phyloP scores from a whole-genome alignment of 495 filamentous ascomycete genomes.

The Margaritispora aquatica region DNA sequence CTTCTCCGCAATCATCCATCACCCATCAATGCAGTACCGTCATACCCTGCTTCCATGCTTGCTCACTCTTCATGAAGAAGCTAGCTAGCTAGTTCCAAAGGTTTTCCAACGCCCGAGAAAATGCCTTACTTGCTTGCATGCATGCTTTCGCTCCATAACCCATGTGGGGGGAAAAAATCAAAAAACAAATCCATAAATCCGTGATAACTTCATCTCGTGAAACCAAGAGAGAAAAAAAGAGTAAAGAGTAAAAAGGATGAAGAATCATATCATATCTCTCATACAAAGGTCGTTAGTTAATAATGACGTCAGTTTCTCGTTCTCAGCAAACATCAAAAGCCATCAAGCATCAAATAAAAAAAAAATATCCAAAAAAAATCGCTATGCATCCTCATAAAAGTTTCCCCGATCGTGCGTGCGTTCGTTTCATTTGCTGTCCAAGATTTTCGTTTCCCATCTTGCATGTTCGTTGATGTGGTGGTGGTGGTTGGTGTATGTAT shows the following conservation, averaged over 20 bases:
- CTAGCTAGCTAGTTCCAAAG: background rate
- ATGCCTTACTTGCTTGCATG: conserved; percentile 1
- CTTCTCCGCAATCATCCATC: background rate
- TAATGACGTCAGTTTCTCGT: conserved; percentile 8
- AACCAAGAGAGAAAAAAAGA: too few relatives aligned
- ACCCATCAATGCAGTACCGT: background rate
- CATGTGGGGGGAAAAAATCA: background rate
- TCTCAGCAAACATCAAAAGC: conserved; percentile 3
- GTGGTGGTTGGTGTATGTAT: too few relatives aligned
- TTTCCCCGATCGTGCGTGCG: background rate
- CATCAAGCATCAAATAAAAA: background rate
- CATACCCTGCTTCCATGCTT: background rate
- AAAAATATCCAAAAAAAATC: background rate
- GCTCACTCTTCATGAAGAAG: background rate
- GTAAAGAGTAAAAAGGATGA: too few relatives aligned
- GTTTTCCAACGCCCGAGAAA: conserved; percentile 21
- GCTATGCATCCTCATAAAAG: background rate
- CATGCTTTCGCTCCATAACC: conserved; percentile 13
- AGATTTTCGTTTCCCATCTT: background rate
- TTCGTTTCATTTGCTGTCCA: background rate
- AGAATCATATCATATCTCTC: conserved; percentile 13
- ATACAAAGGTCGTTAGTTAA: conserved; percentile 19
- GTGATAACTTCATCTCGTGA: conserved; percentile 22
- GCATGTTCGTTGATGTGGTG: too few relatives aligned
- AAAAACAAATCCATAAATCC: conserved; percentile 11